Evolutionary conservation across 768 basidiomycete genomes (phyloP), one percentile per base, ranked within the genome.

Genomic region (Termitomyces sp.): DNA sequence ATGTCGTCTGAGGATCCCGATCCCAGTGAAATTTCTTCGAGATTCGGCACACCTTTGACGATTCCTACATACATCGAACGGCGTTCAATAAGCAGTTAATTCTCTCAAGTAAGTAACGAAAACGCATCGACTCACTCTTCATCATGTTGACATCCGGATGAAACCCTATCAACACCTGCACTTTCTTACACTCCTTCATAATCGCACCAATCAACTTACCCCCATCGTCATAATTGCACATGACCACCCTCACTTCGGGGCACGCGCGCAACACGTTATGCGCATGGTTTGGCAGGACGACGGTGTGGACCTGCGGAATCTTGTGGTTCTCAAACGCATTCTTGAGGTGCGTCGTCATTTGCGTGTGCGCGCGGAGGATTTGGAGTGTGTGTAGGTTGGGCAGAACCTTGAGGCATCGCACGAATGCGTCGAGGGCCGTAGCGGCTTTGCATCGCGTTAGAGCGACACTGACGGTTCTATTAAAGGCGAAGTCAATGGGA

Each of bases 191-290:
- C 11, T 63, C 63, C 57, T 72, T 72, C 11, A 45, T 61, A 22
- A 75, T 72, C 6, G 74, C 72, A 24, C 67, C 63, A 3, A 76
- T 62, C 16, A 76, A 63, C 62, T 69, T 69, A 28, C 68, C 63
- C 5, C 67, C 67, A 46, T 71, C 67, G 1, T 50, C 60, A n/a
- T 48, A 44, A 50, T 62, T 68, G 57, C 71, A 75, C 20, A 69
- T 60, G 4, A 74, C 70, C 18, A 54, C 64, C 24, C 52, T 45
- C 4, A 71, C 75, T 32, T 73, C 65, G 2, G 70, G 71, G 63
- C 74, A 75, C 40, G 69, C 70, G 7, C 70, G 68, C 57, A 76
- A 55, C 20, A 75, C 64, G 28, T 74, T 68, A 57, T 75, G 74
- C 6, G 72, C 71, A 42, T 70, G 63, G 2, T 65, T 45, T 0